Base-by-base conservation (phyloP, 148 eudicot species). In the Arctostaphylos glauca region DNA sequence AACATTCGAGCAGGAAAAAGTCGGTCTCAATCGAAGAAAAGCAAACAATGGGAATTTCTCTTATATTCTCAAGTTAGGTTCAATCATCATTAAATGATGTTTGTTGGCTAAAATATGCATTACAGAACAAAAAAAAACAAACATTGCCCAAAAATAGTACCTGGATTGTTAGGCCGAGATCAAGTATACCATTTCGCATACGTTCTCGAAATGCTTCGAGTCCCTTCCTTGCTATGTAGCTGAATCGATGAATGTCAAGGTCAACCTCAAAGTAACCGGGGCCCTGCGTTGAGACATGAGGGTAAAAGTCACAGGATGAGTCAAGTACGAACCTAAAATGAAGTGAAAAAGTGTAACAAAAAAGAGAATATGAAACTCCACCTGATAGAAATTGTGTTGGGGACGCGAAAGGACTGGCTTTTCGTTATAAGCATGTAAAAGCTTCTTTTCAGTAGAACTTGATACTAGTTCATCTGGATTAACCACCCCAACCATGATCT, bases 381-480 rank as follows among this genome's bases (percentile, higher is more conserved):
- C 98, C 95, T 85, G 86, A 84, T 91, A 93, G 83, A 94, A 96
- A 31, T 84, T 85, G 84, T 96, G 99, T 76, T 96, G 99, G 76
- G 98, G 99, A 47, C 99, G 97, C n/a, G 99, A 94, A 73, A 96
- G 98, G 47, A 94, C 99, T 7, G 99, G 98, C 84, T 94, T 94
- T 84, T 93, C 95, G 54, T 96, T 96, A 84, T 96, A 96, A 58
- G 98, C 92, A 73, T 89, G 58, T 48, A 93, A 84, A 71, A 94
- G 94, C 85, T 93, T 96, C 78, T 89, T 92, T 80, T 93, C 98
- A 7, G 98, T 84, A 50, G 93, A 83, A 84, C 90, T 90, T 64
- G 93, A 86, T 55, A 81, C 85, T 31, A 94, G 90, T 77, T 94
- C 97, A 77, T 96, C 95, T 9, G 91, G 93, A 87, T 95, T 95